These are phyloP conservation scores for Auriculariales sp. DNA, from an alignment of 768 basidiomycete species.

Conservation along the genomic window DNA sequence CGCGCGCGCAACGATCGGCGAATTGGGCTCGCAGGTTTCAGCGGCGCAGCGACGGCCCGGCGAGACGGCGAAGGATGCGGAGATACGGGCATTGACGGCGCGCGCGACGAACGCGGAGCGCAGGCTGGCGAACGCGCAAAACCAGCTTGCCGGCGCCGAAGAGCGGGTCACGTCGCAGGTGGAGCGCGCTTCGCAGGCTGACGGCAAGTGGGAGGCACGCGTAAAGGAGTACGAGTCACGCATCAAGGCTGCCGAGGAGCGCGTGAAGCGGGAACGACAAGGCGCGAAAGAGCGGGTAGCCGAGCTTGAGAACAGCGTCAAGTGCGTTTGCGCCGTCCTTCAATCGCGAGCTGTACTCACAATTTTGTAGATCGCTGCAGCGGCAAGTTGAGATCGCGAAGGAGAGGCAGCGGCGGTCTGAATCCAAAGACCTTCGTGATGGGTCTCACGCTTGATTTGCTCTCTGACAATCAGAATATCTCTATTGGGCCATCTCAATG, in stretches of 20 bases:
- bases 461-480: no score
- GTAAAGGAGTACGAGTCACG: constrained; percentile 83
- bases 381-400: constrained; percentile 67
- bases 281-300: constrained; percentile 76
- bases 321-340: constrained; percentile 27
- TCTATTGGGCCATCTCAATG: no score
- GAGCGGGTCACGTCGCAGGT: constrained; percentile 68
- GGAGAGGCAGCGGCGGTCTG: constrained; percentile 32
- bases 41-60: constrained; percentile 41
- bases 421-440: no score
- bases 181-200: constrained; percentile 54
- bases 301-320: constrained; percentile 59
- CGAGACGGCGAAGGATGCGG: constrained; percentile 39
- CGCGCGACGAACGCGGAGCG: constrained; percentile 78
- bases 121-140: constrained; percentile 69
- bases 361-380: constrained; percentile 48
- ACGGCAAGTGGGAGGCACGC: constrained; percentile 88
- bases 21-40: constrained; percentile 57
- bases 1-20: constrained; percentile 51
- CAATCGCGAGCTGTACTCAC: no score
- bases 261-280: constrained; percentile 84
- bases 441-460: no score
- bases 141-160: constrained; percentile 72
- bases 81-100: constrained; percentile 52
- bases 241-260: constrained; percentile 74